Base-by-base conservation (phyloP, 2,329 filamentous ascomycete species). In the Trichoderma atroviride region DNA sequence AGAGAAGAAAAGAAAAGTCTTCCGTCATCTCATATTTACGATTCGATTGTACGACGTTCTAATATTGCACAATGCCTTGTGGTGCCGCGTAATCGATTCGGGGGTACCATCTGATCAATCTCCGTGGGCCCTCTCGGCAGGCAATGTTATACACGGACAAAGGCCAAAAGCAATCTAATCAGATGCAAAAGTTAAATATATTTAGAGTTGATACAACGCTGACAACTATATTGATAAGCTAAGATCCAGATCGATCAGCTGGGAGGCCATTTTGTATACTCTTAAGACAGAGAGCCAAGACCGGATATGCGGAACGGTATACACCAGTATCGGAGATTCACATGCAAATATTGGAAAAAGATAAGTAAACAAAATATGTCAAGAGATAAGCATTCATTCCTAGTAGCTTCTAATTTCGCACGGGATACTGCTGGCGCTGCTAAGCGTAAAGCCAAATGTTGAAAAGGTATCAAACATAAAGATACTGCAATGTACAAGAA, bases 301-400 rank as follows among this genome's bases (percentile, higher is more conserved):
- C 53, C 55, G 61, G 55, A 40, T 55, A 64, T 64, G 50, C 61
- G 55, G 27, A 50, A 55, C 50, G 55, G 61, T 64, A 40, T 1
- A 50, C 43, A 2, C 22, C 13, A 22, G 19, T 22, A 24, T 22
- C 22, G 40, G 14, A 43, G 14, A 43, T 43, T 43, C 14, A n/a
- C 16, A 43, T 43, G 40, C 47, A 52, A 22, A 13, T 3, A 22
- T 13, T 5, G 5, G 11, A 3, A 9, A n/a, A 22, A 14, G 22
- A 2, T 7, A 5, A 13, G n/a, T 29, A 3, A 9, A 5, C 3
- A 29, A 13, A 2, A 4, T 24, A 16, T 10, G 1, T 24, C 33
- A 16, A 1, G 11, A 10, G 7, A 1, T 6, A 14, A 1, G 16
- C 3, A 22, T 35, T 64, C 1, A 55, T 3, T 11, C 11, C 4